Percentiles rank a stretch among this genome's conserved stretches.
Evolutionary conservation across 2,329 filamentous ascomycete species (phyloP).

Genomic region (Cordyceps militaris): DNA sequence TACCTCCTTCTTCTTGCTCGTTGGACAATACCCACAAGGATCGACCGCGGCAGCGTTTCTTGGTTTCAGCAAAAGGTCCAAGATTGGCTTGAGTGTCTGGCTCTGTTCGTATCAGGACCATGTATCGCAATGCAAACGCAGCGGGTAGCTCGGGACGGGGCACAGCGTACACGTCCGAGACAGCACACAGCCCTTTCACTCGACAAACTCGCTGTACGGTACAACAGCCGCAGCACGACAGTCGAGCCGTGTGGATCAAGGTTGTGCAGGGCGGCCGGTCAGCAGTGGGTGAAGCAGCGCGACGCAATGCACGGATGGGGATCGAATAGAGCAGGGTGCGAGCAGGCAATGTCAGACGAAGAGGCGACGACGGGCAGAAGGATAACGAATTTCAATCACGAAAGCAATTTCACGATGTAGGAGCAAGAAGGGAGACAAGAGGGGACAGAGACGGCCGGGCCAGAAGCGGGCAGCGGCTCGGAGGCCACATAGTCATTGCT

Average conservation of each 20-base stretch:
- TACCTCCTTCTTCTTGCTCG: neutral
- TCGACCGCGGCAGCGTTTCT: conserved; percentile 19
- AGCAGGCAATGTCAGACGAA: neutral
- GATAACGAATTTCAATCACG: neutral
- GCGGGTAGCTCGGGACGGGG: neutral
- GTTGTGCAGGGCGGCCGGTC: neutral
- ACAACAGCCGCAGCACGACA: neutral
- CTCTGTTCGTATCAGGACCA: conserved; percentile 4
- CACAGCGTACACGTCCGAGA: neutral
- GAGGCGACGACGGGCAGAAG: neutral
- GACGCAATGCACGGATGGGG: neutral
- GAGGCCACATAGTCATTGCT: neutral
- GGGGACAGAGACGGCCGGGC: neutral
- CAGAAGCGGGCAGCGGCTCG: neutral
- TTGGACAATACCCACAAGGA: conserved; percentile 21
- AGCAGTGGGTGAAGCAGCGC: neutral
- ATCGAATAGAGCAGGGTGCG: neutral
- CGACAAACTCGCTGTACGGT: neutral
- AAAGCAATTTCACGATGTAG: neutral
- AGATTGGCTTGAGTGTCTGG: neutral
- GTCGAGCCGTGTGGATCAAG: neutral
- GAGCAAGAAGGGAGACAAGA: neutral
- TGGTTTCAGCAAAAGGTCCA: neutral
- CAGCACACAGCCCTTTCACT: neutral
- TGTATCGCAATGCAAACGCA: neutral